Base-by-base conservation (phyloP, 1,139 yeast species). In the Meyerozyma smithsonii region DNA sequence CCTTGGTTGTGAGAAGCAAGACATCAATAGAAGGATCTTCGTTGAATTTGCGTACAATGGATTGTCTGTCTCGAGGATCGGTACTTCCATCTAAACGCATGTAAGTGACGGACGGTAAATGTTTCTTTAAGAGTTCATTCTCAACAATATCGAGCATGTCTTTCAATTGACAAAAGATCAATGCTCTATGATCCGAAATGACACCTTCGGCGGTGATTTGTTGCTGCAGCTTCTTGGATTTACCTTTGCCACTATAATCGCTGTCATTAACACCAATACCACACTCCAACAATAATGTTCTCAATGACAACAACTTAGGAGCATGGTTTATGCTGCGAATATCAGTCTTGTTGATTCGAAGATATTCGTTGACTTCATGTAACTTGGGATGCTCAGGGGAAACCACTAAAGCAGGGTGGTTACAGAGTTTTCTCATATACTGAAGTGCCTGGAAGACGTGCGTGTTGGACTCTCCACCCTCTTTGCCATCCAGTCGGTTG, bases 71-170 rank as follows among this genome's bases (percentile, higher is more conserved):
- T 48, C 96, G 76, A 16, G 97, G 95, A 48, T 94, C 97, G 1
- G 95, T 87, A 44, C 89, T 79, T 45, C 98, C 98, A 59, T 94
- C 99, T 47, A 94, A 71, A 50, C 98, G 78, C 94, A 92, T 84
- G 55, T 87, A 94, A 0, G 97, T 84, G 2, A 94, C 98, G 3
- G 84, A 74, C 0, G 98, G 97, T 79, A 94, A 78, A 50, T 81
- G 77, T 56, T 83, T 88, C 55, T 78, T 82, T 47, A 94, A 73
- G 41, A 94, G 71, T 50, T 92, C 96, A 45, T 83, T 81, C 59
- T 94, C 98, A 36, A 94, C 96, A 72, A 92, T 86, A 56, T 94
- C 97, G 51, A 94, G 72, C 99, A 94, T 94, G 56, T 94, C 98
- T 59, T 92, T 92, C 63, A 92, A 74, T 59, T 94, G 99, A 64